Percentiles rank a stretch among this genome's conserved stretches.
phyloP scores from a whole-genome alignment of 2,329 filamentous ascomycete genomes.

The Triangularia verruculosa region DNA sequence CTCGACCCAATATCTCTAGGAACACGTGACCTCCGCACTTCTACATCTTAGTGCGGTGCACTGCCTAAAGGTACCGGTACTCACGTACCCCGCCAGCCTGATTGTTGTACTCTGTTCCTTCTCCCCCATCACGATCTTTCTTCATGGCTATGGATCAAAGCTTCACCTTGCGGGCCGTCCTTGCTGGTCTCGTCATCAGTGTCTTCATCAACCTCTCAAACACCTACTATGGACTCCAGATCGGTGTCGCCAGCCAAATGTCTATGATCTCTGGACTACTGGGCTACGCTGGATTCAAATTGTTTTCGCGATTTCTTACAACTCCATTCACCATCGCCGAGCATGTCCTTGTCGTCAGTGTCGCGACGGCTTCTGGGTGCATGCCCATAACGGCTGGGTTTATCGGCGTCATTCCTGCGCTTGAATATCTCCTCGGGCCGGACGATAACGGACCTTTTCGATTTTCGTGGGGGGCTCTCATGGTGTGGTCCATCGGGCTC shows the following conservation, averaged over 20 bases:
- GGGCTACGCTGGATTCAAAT: background rate
- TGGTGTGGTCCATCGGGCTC: background rate
- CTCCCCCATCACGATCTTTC: too few species aligned
- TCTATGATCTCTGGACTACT: background rate
- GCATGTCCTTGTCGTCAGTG: background rate
- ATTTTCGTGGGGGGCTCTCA: background rate
- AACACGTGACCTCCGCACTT: too few species aligned
- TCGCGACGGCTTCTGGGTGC: background rate
- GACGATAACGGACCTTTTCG: background rate
- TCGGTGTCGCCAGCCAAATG: background rate
- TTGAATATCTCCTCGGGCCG: background rate
- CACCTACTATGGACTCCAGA: background rate
- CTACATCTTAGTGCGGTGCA: too few species aligned
- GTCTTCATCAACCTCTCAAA: background rate
- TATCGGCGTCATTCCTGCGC: background rate
- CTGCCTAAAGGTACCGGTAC: too few species aligned
- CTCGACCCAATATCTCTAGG: too few species aligned
- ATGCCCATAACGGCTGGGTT: background rate
- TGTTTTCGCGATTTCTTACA: background rate
- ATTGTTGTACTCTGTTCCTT: too few species aligned
- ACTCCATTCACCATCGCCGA: background rate
- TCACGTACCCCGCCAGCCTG: too few species aligned
- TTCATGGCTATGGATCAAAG: too few species aligned
- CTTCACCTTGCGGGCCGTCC: background rate
- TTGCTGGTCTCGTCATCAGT: background rate